Base-by-base conservation (phyloP, 495 filamentous ascomycete species). In the Astrothelium macrocarpum region DNA sequence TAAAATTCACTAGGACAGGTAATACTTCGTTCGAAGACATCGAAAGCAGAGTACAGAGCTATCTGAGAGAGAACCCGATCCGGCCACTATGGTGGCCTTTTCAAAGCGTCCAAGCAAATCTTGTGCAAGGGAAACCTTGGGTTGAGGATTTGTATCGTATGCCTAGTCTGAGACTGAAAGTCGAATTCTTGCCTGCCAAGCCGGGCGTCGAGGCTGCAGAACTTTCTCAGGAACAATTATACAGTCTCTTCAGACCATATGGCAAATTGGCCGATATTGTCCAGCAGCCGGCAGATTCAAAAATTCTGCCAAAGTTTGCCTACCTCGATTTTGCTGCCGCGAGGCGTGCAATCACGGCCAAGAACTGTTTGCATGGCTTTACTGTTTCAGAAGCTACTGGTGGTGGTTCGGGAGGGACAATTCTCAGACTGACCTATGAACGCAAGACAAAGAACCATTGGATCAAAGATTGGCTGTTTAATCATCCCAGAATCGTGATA, bases 341-440 rank as follows among this genome's bases (percentile, higher is more conserved):
- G 23, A 81, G 87, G 42, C 85, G 85, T 69, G 84, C 90, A 2
- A 87, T 94, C 60, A 90, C 91, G 82, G 92, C 92, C 10, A 86
- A 88, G 64, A 97, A 95, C 67, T 97, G 93, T 76, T 79, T 97
- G 77, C 95, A 97, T 74, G 95, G 94, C 0, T 90, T 87, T 66
- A 79, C 79, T 2, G 79, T 95, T 2, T 71, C 79, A 59, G 78
- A 80, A 46, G 69, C 68, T 18, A 76, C 78, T 34, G 87, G 87
- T 7, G 90, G 90, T 43, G 90, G 89, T 18, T 89, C 87, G 67
- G 69, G 72, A n/a, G 85, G 86, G 2, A 91, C 91, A 0, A 80
- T 80, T 12, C 75, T 98, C 62, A 86, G 87, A 58, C 79, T 97
- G 26, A 87, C 86, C 0, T 98, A 95, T 67, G 88, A 95, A 70